A percentile compares a stretch with the other conserved stretches of the same genome.
Conservation (phyloP, 495 filamentous ascomycete genomes). For the Hyaloscypha finlandica region DNA sequence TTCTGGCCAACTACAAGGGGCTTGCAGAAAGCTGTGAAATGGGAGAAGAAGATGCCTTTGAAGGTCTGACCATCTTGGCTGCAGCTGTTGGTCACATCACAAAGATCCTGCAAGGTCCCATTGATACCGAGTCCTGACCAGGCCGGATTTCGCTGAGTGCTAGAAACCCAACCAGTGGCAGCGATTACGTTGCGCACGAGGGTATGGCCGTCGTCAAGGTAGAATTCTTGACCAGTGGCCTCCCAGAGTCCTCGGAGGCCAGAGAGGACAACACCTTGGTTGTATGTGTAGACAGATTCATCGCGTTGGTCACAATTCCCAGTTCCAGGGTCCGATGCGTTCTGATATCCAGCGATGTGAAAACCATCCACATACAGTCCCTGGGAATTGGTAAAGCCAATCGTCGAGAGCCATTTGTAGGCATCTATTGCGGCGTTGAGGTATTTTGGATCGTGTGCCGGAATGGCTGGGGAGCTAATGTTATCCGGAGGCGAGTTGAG, state of each 20-base stretch:
- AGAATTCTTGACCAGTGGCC: slow-evolving; percentile 62
- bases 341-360: slow-evolving; percentile 63
- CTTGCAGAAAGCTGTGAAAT: slow-evolving; percentile 76
- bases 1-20: slow-evolving; percentile 50
- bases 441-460: slow-evolving; percentile 62
- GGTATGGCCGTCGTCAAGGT: slow-evolving; percentile 74
- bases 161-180: slow-evolving; percentile 68
- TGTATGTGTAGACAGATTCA: slow-evolving; percentile 90
- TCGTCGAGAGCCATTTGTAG: slow-evolving; percentile 73
- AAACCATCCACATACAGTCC: slow-evolving; percentile 87
- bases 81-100: slow-evolving; percentile 73
- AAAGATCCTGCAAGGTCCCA: slow-evolving; percentile 80
- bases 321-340: slow-evolving; percentile 22
- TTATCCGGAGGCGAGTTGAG: slow-evolving; percentile 79
- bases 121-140: slow-evolving; percentile 76
- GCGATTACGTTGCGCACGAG: slow-evolving; percentile 68
- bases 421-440: slow-evolving; percentile 68
- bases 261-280: slow-evolving; percentile 89
- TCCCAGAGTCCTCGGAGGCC: slow-evolving; percentile 77
- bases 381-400: slow-evolving; percentile 73
- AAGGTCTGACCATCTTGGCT: slow-evolving; percentile 86
- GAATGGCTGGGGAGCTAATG: slow-evolving; percentile 30
- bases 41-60: slow-evolving; percentile 91
- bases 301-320: slow-evolving; percentile 77
- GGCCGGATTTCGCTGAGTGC: slow-evolving; percentile 32